Evolutionary conservation across 2,329 filamentous ascomycete genomes (phyloP), one percentile per base, ranked within the genome.

Genomic region (Fusarium nodosum): DNA sequence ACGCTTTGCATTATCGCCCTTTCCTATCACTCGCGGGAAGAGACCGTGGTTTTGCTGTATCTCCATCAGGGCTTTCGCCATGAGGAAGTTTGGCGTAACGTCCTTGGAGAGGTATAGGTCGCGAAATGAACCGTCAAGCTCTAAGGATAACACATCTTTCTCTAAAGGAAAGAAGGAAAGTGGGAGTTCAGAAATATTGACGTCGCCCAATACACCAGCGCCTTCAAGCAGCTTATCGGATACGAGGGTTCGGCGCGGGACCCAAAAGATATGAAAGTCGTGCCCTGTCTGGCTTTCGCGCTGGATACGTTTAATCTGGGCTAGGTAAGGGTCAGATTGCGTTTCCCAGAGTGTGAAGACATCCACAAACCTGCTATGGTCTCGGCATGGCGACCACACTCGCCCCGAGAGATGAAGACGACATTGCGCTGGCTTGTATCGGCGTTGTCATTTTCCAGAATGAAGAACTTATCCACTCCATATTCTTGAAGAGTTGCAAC

Each of bases 261-360:
- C 92, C 93, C 96, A 98, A 78, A 97, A 95, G 73, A 99, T 91
- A 68, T 94, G 95, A 78, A 98, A 97, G 74, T 99, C 95, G 86
- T 99, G 96, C 72, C 94, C 93, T 47, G 91, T 93, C 75, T 93
- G 91, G 77, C 92, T 94, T 79, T 96, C 93, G 76, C 91, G 91
- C 75, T 95, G 93, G 61, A 98, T 85, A 64, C 93, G 90, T 79
- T 94, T 95, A 74, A 98, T 94, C 83, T 98, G 94, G 73, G 93
- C 95, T 97, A 45, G 75, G 67, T 30, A 82, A 86, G 82, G 45
- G 64, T 62, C 64, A 71, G 61, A 69, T 61, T 57, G 10, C 13
- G 46, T 20, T 47, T 15, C 28, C 3, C 7, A 36, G 9, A 16
- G 8, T 22, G 15, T 30, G 26, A 52, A 45, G 16, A 31, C 20